Evolutionary conservation across 2,329 filamentous ascomycete species (phyloP), one percentile per base, ranked within the genome.

Genomic region (Falciphora oryzae): DNA sequence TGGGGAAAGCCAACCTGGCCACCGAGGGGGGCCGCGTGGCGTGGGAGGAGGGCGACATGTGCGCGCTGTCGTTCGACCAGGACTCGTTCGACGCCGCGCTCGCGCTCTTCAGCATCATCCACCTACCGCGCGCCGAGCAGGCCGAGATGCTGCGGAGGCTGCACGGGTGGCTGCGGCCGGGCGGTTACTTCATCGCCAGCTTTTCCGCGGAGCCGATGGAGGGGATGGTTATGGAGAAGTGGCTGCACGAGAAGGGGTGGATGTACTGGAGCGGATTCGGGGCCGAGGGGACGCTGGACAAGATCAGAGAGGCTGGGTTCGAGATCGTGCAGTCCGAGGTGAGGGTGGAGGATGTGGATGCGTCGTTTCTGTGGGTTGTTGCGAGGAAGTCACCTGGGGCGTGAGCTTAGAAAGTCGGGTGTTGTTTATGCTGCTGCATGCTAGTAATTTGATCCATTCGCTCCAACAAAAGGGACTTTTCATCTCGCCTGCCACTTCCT

Each of bases 61-160:
- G 44, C 32, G 65, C 66, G 1, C 73, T 80, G 6, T 63, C 68
- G 2, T 78, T 78, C 62, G 57, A 68, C 0, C 65, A 67, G 0
- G 70, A 59, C 0, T 73, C 74, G 0, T 76, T 86, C 64, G 78
- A 85, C 65, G 82, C 79, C 5, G 77, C 85, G 1, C 68, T 82
- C 1, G 83, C 74, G 0, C 79, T 86, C 68, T 86, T 84, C 71
- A 83, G 79, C 44, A 71, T 87, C 63, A 80, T 85, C 63, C 84
- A 86, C 68, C 76, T 87, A 6, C 82, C 83, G 1, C 76, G 78
- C 7, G 72, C 73, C 1, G 82, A 86, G 69, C 84, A 86, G 72
- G 72, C 67, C 0, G 71, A 71, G 28, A 75, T 86, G 65, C 68
- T 86, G 28, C 53, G 63, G n/a, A 75, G 77, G 53, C 77, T 85